These are phyloP conservation scores for Phaeodactylum tricornutum DNA, from an alignment of 108 stramenopile species.

Conservation along the genomic window DNA sequence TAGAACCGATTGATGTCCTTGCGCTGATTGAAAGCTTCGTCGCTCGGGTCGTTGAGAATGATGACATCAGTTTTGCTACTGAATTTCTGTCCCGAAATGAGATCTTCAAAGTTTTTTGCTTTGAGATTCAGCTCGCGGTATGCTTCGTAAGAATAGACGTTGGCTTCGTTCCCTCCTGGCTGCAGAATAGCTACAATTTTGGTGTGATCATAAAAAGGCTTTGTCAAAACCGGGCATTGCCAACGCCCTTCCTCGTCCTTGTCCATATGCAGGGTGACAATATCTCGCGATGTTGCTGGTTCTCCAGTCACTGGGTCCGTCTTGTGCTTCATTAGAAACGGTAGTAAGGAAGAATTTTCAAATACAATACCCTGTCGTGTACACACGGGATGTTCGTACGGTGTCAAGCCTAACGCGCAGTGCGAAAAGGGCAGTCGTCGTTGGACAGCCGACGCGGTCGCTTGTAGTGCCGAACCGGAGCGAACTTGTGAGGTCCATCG, in stretches of 20 bases:
- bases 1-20: conserved; percentile 69
- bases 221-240: conserved; percentile 96
- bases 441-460: conserved; percentile 8
- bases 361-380: conserved; percentile 80
- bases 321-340: conserved; percentile 76
- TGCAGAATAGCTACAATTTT: conserved; percentile 86
- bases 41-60: conserved; percentile 63
- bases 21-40: conserved; percentile 29
- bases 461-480: conserved; percentile 23
- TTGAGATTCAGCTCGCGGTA: conserved; percentile 80
- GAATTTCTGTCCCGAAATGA: conserved; percentile 64
- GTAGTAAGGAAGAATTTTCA: conserved; percentile 77
- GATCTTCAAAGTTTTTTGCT: conserved; percentile 59
- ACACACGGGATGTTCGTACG: conserved; percentile 68
- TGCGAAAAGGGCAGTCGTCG: conserved; percentile 87
- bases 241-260: conserved; percentile 79
- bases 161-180: conserved; percentile 40
- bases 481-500: conserved; percentile 46
- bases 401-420: conserved; percentile 88
- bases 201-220: conserved; percentile 80
- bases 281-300: conserved; percentile 43
- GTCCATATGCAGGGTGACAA: conserved; percentile 79
- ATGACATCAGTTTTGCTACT: conserved; percentile 59
- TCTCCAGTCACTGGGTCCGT: conserved; percentile 80
- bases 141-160: conserved; percentile 80